Evolutionary conservation across 1,139 yeast species (phyloP), one percentile per base, ranked within the genome.

Genomic region (Hansenula lynferdii): DNA sequence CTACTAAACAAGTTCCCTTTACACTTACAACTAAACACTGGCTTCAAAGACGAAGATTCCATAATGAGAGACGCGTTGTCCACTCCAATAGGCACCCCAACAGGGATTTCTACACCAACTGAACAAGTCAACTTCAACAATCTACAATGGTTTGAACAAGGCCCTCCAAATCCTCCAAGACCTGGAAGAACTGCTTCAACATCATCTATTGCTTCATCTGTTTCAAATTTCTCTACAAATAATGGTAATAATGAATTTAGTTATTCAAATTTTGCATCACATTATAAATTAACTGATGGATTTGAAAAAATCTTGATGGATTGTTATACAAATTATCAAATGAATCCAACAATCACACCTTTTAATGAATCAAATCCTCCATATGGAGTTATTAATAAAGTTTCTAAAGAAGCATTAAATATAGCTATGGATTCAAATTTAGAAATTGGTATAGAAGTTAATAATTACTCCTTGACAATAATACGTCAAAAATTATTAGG

Each of bases 341-440:
- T 50, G 30, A 63, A 56, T 41, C 71, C 72, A 20, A 63, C 63
- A 32, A 54, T 60, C 10, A 67, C 72, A 1, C 72, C 72, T 0
- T 67, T 67, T 47, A 65, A 64, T 45, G 58, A 60, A 18, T 48
- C 59, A 28, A 63, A 59, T 44, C 72, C 72, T 6, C 72, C 72
- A 5, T 57, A 68, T 7, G 72, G 72, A 5, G 56, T 67, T 7
- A 57, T 65, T 8, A 63, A 66, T 11, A 56, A 56, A 34, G 65
- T 67, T 1, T 54, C 70, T 2, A 65, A 63, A 40, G 63, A 64
- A 19, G 61, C 66, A 34, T 50, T 61, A 26, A 49, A 49, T 11
- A 41, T 37, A 9, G 57, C 65, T 2, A 39, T 53, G 5, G 52
- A 48, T 9, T 40, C 47, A 3, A 51, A 53, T 1, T 44, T 64